Evolutionary conservation across 2,329 filamentous ascomycete species (phyloP), one percentile per base, ranked within the genome.

Genomic region (Dryadomyces quercivorus): DNA sequence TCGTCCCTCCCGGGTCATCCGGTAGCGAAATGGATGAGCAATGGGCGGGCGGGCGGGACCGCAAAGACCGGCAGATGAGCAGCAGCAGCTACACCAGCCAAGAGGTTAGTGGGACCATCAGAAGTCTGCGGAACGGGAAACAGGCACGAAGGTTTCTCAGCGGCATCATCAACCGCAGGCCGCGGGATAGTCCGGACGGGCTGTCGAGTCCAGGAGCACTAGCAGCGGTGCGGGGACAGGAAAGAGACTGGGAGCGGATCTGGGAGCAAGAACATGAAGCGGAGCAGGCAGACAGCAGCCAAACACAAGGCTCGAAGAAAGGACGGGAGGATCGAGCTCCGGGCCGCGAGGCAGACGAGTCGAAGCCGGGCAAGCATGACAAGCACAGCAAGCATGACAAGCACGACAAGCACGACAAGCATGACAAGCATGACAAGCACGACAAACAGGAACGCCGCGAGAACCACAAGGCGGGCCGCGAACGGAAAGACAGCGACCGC

Each of bases 1-100:
- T 57, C 16, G 47, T 55, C 0, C 67, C 74, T 3, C 75, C 76
- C 0, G 74, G 75, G 1, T 78, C 75, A 15, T 76, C 77, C 1
- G 75, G 75, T 15, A 78, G 75, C 59, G 77, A 79, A 13, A 56
- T 63, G 42, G 71, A 72, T 10, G 60, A 58, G n/a, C 50, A 55
- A 8, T 54, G 53, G 53, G 16, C 42, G 18, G 5, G 26, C 26
- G 60, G 59, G 2, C 62, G 60, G 5, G 67, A 66, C 13, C 61
- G 58, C 50, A 53, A 56, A 52, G 36, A 55, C 43, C 47, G 59
- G 13, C 61, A 65, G 44, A n/a, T 57, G 20, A 61, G 64, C 51
- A 56, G 59, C 40, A 58, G 59, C 50, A 61, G 56, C 52, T 60
- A 26, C 45, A 54, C 20, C 58, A 51, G 46, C 26, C 22, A 47